Evolutionary conservation across 345 rosid species (phyloP).

Genomic region (Lepidium africanum): DNA sequence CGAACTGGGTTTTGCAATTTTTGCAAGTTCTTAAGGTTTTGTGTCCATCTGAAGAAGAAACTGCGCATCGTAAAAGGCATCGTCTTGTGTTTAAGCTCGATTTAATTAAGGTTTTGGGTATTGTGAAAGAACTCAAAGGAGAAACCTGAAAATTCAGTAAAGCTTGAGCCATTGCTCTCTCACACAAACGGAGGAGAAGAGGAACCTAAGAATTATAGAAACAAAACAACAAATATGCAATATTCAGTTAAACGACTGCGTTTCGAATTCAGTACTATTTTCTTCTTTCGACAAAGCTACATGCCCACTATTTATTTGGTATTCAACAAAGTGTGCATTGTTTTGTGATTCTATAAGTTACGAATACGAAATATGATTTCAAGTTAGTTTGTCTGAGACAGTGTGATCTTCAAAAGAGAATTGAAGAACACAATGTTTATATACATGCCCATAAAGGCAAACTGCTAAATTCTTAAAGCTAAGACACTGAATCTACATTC

Average conservation of each 20-base stretch:
- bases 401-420: not conserved
- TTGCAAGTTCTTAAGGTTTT: slow-evolving; percentile 58
- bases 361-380: not conserved
- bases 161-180: slow-evolving; percentile 12
- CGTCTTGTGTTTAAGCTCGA: not conserved
- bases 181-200: not conserved
- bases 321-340: not conserved
- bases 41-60: not conserved
- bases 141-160: not conserved
- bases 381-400: not conserved
- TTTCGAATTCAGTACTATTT: too few relatives aligned
- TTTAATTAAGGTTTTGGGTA: not conserved
- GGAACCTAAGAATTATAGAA: not conserved
- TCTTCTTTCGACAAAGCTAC: too few relatives aligned
- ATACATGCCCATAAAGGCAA: not conserved
- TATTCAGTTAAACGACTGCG: too few relatives aligned
- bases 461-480: not conserved
- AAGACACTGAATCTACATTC: not conserved
- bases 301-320: too few relatives aligned
- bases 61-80: slow-evolving; percentile 4
- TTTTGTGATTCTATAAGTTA: not conserved
- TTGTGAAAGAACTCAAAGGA: not conserved
- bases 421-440: not conserved
- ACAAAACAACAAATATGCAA: not conserved
- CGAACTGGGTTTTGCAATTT: slow-evolving; percentile 89